Conservation (phyloP, 148 eudicot genomes). For the Nepenthes mirabilis region DNA sequence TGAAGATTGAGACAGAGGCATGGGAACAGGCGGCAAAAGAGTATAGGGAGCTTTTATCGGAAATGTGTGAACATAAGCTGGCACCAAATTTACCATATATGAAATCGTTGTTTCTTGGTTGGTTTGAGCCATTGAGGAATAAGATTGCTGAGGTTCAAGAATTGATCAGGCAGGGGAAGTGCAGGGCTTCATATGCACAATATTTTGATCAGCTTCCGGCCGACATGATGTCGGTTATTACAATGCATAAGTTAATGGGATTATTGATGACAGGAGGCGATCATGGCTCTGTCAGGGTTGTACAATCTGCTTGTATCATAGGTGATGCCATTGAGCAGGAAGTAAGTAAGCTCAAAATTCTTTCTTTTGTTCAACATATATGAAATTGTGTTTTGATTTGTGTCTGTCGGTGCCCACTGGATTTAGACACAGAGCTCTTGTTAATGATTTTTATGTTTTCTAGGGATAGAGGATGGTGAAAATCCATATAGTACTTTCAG, state of each 20-base stretch:
- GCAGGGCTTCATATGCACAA: conserved; percentile 43
- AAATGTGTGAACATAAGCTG: conserved; percentile 79
- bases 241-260: conserved; percentile 89
- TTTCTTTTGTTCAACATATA: conserved; percentile 3
- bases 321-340: conserved; percentile 96
- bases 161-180: conserved; percentile 39
- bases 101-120: conserved; percentile 81
- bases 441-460: background rate
- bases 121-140: conserved; percentile 82
- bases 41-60: conserved; percentile 67
- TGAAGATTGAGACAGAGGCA: conserved; percentile 76
- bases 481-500: background rate
- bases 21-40: conserved; percentile 86
- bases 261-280: conserved; percentile 71
- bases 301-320: conserved; percentile 63
- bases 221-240: conserved; percentile 86
- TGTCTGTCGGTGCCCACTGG: background rate
- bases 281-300: conserved; percentile 61
- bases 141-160: conserved; percentile 72
- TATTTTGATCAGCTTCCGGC: conserved; percentile 72
- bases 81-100: conserved; percentile 94
- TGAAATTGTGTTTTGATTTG: background rate
- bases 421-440: background rate
- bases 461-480: background rate
- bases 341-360: conserved; percentile 32